These are phyloP conservation scores for Musa balbisiana DNA, from an alignment of 202 grass and related monocot genomes.

Conservation along the genomic window DNA sequence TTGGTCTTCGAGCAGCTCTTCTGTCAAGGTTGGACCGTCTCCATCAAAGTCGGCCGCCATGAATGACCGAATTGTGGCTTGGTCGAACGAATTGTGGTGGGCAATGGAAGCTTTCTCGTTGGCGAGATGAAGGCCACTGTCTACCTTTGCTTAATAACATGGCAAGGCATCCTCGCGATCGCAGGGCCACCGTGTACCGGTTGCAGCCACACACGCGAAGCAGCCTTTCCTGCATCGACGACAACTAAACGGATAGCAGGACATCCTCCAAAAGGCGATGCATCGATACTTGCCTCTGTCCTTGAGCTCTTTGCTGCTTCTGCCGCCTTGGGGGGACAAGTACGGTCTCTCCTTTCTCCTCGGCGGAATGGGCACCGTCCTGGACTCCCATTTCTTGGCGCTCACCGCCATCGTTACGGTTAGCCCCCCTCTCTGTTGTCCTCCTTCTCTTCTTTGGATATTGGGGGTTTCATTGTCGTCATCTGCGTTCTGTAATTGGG, in stretches of 20 bases:
- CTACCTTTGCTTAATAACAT: background rate
- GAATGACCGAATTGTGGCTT: too few species aligned
- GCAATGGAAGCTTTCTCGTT: too few species aligned
- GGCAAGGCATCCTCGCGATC: background rate
- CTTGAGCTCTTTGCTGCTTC: background rate
- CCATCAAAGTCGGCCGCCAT: too few species aligned
- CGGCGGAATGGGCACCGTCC: conserved; percentile 57
- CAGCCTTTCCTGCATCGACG: background rate
- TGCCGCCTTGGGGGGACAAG: background rate
- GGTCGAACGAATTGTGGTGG: too few species aligned
- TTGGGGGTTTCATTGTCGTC: background rate
- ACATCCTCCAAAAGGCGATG: background rate
- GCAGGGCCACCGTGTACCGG: background rate
- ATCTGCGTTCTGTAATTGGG: background rate
- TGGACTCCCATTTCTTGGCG: conserved; percentile 89
- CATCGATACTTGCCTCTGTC: conserved; percentile 1
- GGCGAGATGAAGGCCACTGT: too few species aligned
- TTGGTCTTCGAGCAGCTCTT: too few species aligned
- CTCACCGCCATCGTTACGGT: conserved; percentile 94
- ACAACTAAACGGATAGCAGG: background rate
- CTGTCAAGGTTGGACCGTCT: too few species aligned
- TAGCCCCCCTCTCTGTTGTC: conserved; percentile 1
- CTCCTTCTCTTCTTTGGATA: background rate
- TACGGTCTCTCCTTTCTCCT: background rate
- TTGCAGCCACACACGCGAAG: background rate